Conservation (phyloP, 2,329 filamentous ascomycete species). For the Colletotrichum somersetense region DNA sequence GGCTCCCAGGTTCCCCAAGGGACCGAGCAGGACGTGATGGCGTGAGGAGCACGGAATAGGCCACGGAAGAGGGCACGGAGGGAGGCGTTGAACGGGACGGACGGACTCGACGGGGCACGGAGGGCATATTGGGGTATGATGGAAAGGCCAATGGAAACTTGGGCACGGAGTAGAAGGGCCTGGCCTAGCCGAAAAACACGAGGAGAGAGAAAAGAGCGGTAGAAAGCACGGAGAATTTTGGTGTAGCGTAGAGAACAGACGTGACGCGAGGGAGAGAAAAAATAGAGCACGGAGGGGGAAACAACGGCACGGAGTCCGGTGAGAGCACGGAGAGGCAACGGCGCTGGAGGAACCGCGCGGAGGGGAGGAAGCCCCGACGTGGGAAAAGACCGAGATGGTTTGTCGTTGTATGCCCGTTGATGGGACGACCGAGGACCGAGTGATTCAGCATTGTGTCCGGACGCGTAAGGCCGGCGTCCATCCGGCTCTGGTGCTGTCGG, state of each 20-base stretch:
- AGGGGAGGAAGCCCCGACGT: not conserved
- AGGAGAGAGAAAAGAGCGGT: not conserved
- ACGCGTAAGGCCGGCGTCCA: slow-evolving; percentile 7
- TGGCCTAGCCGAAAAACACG: not conserved
- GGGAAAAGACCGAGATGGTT: slow-evolving; percentile 3
- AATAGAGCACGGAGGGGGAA: slow-evolving; percentile 8
- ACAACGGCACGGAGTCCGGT: slow-evolving; percentile 10
- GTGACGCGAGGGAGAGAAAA: not conserved
- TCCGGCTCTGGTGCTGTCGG: slow-evolving; percentile 25
- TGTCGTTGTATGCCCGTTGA: slow-evolving; percentile 33
- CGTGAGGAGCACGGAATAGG: not conserved
- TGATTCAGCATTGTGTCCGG: not conserved
- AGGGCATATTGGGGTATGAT: not conserved
- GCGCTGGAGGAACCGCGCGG: not conserved
- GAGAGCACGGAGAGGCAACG: slow-evolving; percentile 2
- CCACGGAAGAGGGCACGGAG: not conserved
- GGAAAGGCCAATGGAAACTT: not conserved
- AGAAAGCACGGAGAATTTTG: not conserved
- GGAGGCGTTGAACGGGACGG: not conserved
- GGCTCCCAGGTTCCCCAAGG: not conserved
- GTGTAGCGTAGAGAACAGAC: slow-evolving; percentile 1
- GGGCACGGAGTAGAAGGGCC: not conserved
- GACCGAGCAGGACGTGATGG: slow-evolving; percentile 19
- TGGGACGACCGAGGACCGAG: slow-evolving; percentile 38
- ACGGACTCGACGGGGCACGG: slow-evolving; percentile 24